Percentiles rank a stretch among this genome's conserved stretches.
Conservation (phyloP, 1,284 basidiomycete genomes). For the Microbotryum scabiosae region DNA sequence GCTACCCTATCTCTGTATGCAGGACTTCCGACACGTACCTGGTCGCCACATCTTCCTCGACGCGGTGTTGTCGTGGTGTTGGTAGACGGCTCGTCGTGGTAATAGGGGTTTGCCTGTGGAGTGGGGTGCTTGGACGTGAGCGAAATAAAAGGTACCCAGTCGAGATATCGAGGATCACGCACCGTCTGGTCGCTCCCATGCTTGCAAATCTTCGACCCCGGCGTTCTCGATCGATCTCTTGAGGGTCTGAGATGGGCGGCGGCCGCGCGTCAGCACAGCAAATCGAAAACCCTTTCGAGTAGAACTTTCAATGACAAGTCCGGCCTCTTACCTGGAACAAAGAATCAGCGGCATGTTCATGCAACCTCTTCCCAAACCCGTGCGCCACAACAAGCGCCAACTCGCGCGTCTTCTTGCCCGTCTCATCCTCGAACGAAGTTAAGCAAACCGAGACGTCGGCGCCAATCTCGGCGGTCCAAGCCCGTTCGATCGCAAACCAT, state of each 20-base stretch:
- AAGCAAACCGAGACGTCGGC: constrained; percentile 32
- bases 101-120: too few relatives aligned
- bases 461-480: constrained; percentile 32
- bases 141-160: background rate
- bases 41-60: constrained; percentile 21
- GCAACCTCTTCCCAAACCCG: constrained; percentile 15
- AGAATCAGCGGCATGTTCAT: background rate
- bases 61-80: constrained; percentile 3
- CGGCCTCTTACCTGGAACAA: too few relatives aligned
- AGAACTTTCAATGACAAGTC: background rate
- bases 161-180: constrained; percentile 27
- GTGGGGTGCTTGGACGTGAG: too few relatives aligned
- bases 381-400: constrained; percentile 34
- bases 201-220: constrained; percentile 10
- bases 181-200: constrained; percentile 29
- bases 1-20: background rate
- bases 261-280: constrained; percentile 22
- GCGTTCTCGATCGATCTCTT: constrained; percentile 19
- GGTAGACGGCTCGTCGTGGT: too few relatives aligned
- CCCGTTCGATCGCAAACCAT: constrained; percentile 36
- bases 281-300: background rate
- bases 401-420: constrained; percentile 23
- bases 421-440: constrained; percentile 23
- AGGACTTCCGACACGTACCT: background rate
- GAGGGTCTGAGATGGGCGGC: constrained; percentile 3